phyloP scores from a whole-genome alignment of 768 basidiomycete genomes.

The Nidularia pulvinata region DNA sequence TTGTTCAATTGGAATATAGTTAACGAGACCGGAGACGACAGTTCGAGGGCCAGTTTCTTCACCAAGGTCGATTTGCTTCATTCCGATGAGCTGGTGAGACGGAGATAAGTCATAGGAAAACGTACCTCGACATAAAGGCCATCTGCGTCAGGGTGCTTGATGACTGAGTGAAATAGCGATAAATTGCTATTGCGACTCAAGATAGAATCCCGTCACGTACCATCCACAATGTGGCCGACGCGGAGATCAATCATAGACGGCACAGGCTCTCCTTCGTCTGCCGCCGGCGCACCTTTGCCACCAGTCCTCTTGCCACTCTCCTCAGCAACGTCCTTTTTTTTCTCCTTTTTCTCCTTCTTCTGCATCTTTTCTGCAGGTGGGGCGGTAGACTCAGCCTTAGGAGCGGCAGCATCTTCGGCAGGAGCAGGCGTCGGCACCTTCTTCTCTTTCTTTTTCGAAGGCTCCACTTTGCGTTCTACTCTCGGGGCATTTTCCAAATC shows the following conservation, averaged over 20 bases:
- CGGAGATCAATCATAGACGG: conserved; percentile 98
- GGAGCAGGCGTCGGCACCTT: conserved; percentile 24
- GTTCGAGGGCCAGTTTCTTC: conserved; percentile 95
- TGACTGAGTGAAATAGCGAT: conserved; percentile 50
- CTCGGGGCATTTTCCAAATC: conserved; percentile 79
- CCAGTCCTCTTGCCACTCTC: conserved; percentile 34
- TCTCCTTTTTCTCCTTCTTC: conserved; percentile 62
- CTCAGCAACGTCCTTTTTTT: conserved; percentile 35
- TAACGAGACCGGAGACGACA: conserved; percentile 95
- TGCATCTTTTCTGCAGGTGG: conserved; percentile 27
- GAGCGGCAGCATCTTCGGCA: conserved; percentile 14
- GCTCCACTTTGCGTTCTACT: conserved; percentile 68
- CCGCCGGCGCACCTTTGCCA: conserved; percentile 42
- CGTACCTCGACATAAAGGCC: conserved; percentile 92
- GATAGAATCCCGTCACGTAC: conserved; percentile 40
- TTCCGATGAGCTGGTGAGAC: conserved; percentile 4
- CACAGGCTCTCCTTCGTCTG: conserved; percentile 78
- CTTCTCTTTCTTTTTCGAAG: conserved; percentile 80
- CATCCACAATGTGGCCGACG: conserved; percentile 90
- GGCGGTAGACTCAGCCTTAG: conserved; percentile 9
- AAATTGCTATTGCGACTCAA: background rate
- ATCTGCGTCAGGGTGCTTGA: conserved; percentile 97
- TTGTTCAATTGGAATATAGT: conserved; percentile 94
- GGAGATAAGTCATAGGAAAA: conserved; percentile 2
- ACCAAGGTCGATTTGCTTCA: conserved; percentile 92